Conservation (phyloP, 164 flowering plant species). For the Hamamelis virginiana region DNA sequence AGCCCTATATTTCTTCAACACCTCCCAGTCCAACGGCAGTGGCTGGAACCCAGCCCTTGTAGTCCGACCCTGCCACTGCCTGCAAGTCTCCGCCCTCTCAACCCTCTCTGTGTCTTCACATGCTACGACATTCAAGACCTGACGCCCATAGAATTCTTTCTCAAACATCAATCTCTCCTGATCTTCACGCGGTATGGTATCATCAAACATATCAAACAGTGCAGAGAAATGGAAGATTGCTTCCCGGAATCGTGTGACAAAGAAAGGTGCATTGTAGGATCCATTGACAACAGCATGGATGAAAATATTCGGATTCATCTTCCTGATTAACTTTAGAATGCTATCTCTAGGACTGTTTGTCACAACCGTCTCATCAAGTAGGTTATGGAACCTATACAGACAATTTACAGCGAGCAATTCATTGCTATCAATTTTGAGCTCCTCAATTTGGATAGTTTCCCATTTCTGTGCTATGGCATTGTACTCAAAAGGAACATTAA, state of each 20-base stretch:
- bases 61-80: slow-evolving; percentile 41
- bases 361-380: slow-evolving; percentile 53
- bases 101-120: slow-evolving; percentile 56
- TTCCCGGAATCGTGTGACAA: slow-evolving; percentile 55
- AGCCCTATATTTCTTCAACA: slow-evolving; percentile 19
- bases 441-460: slow-evolving; percentile 48
- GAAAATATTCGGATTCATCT: slow-evolving; percentile 46
- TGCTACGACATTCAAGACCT: slow-evolving; percentile 47
- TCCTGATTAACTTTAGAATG: slow-evolving; percentile 44
- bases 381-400: slow-evolving; percentile 32
- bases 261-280: slow-evolving; percentile 51
- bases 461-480: slow-evolving; percentile 52
- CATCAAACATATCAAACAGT: slow-evolving; percentile 46
- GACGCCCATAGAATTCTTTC: slow-evolving; percentile 41
- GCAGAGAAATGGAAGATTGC: slow-evolving; percentile 54
- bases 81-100: slow-evolving; percentile 47
- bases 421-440: slow-evolving; percentile 30
- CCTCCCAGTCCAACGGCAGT: slow-evolving; percentile 19
- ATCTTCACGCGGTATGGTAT: slow-evolving; percentile 29
- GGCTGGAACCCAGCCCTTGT: slow-evolving; percentile 36
- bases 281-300: slow-evolving; percentile 42
- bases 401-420: slow-evolving; percentile 52
- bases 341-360: slow-evolving; percentile 38
- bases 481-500: slow-evolving; percentile 59
- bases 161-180: slow-evolving; percentile 42